phyloP scores from a whole-genome alignment of 2,329 filamentous ascomycete genomes.

The Zasmidium citrigriseum region DNA sequence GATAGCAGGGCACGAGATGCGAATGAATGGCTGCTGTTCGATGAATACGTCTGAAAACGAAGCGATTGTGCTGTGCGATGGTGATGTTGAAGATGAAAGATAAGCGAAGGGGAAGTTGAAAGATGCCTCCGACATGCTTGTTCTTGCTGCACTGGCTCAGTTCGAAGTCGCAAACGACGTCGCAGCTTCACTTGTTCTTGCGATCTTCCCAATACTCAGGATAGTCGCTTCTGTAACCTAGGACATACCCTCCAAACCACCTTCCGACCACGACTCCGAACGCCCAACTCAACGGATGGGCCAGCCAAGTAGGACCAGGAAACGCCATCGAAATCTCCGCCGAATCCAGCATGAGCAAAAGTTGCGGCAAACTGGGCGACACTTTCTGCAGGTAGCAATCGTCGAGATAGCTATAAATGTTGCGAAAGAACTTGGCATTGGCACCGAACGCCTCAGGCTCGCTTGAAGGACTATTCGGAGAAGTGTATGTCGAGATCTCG shows the following conservation, averaged over 20 bases:
- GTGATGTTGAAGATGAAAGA: no score
- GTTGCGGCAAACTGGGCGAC: constrained; percentile 28
- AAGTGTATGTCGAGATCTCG: constrained; percentile 27
- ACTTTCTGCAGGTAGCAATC: constrained; percentile 29
- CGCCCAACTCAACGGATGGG: constrained; percentile 22
- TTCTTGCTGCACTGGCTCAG: no score
- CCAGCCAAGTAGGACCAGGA: constrained; percentile 29
- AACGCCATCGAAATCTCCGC: constrained; percentile 32
- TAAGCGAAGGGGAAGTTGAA: no score
- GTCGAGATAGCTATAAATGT: constrained; percentile 33
- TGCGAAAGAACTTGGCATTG: constrained; percentile 32
- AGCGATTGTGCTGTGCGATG: neutral
- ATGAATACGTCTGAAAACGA: no score
- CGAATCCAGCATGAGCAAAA: constrained; percentile 29
- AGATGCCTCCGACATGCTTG: no score
- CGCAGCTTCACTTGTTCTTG: neutral
- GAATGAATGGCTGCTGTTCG: no score
- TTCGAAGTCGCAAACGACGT: neutral
- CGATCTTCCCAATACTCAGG: constrained; percentile 22
- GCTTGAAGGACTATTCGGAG: constrained; percentile 10
- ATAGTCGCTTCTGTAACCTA: constrained; percentile 24
- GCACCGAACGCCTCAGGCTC: constrained; percentile 23
- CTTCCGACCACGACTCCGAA: constrained; percentile 31
- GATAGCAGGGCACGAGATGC: no score
- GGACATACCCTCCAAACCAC: constrained; percentile 24